phyloP scores from a whole-genome alignment of 2,329 filamentous ascomycete genomes.

The Phyllosticta paracitricarpa region DNA sequence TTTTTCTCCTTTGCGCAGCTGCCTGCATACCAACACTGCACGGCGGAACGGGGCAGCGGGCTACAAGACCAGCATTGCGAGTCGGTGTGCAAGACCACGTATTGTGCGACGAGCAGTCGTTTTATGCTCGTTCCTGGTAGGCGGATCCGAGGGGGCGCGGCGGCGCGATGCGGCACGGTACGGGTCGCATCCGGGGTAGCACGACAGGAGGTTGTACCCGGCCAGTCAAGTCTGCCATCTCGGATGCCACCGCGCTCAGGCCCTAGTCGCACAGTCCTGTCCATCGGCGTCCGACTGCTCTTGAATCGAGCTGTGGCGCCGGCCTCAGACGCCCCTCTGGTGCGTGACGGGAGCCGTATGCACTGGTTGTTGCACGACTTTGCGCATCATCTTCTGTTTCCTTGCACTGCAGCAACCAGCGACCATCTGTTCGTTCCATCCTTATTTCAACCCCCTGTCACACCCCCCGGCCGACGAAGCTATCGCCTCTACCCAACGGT shows the following conservation, averaged over 20 bases:
- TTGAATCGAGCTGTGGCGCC: not conserved
- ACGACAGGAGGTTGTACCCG: not conserved
- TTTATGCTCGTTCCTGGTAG: slow-evolving; percentile 18
- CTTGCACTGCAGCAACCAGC: not conserved
- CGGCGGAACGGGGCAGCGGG: slow-evolving; percentile 1
- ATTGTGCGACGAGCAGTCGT: slow-evolving; percentile 22
- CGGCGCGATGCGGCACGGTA: not conserved
- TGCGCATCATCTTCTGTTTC: not conserved
- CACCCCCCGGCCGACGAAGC: not conserved
- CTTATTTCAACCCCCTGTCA: slow-evolving; percentile 10
- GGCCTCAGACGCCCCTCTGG: not conserved
- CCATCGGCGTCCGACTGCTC: not conserved
- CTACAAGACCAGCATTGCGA: slow-evolving; percentile 6
- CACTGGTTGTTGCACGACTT: not conserved
- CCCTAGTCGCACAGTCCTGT: not conserved
- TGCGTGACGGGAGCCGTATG: not conserved
- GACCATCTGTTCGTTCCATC: slow-evolving; percentile 1
- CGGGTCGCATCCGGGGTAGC: not conserved
- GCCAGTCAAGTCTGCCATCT: not conserved
- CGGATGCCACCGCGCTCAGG: not conserved
- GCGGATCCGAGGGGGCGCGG: slow-evolving; percentile 5
- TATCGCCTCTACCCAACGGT: not conserved
- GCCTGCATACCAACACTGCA: not conserved
- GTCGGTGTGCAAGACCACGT: slow-evolving; percentile 13
- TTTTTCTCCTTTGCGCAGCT: not conserved